These are phyloP conservation scores for Fraxinus xanthoxyloides DNA, from an alignment of 305 asterid genomes.

Conservation along the genomic window DNA sequence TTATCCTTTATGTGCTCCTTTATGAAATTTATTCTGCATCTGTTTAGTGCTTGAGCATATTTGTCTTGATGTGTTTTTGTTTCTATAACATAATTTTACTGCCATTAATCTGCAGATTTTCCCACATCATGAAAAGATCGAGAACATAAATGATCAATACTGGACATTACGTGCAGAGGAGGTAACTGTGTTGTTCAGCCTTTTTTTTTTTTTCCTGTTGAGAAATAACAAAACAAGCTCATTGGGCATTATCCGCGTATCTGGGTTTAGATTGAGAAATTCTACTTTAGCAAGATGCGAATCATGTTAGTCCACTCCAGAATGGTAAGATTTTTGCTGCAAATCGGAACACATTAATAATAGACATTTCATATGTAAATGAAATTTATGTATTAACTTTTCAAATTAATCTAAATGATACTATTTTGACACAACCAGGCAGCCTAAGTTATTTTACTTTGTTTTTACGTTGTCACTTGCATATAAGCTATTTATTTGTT, in stretches of 20 bases:
- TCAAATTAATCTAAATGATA: background rate
- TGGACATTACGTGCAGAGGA: slow-evolving; percentile 60
- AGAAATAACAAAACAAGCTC: background rate
- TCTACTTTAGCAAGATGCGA: background rate
- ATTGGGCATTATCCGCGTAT: background rate
- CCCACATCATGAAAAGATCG: slow-evolving; percentile 50
- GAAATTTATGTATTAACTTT: background rate
- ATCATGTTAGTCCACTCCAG: background rate
- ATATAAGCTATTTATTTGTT: background rate
- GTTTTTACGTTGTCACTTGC: slow-evolving; percentile 6
- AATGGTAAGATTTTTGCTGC: background rate
- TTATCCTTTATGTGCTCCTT: background rate
- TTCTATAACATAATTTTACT: slow-evolving; percentile 6
- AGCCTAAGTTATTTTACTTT: slow-evolving; percentile 7
- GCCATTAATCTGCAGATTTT: slow-evolving; percentile 36
- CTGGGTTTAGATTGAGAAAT: background rate
- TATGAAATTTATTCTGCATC: background rate
- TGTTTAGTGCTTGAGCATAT: background rate
- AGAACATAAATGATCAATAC: slow-evolving; percentile 58
- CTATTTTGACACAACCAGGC: background rate
- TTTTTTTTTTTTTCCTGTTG: background rate
- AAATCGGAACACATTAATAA: background rate
- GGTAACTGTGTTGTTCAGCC: slow-evolving; percentile 23
- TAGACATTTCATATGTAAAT: slow-evolving; percentile 1
- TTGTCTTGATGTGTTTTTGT: background rate